These are phyloP conservation scores for Telfairia occidentalis DNA, from an alignment of 331 rosid species.

Conservation along the genomic window DNA sequence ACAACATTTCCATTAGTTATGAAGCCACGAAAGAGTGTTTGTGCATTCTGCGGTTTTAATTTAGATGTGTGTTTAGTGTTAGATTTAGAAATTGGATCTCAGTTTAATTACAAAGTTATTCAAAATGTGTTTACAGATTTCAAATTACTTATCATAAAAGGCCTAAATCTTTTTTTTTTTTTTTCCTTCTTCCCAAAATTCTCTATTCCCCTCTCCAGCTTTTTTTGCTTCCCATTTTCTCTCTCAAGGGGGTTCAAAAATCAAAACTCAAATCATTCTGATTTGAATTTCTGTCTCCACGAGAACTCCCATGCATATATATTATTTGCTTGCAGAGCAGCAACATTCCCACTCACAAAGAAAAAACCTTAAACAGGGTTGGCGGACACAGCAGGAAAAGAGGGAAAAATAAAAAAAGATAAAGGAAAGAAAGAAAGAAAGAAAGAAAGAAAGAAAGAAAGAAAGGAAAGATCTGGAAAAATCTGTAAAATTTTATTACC, in stretches of 20 bases:
- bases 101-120: too few relatives aligned
- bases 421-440: not conserved
- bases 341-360: constrained; percentile 3
- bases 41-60: too few relatives aligned
- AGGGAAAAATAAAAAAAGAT: not conserved
- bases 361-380: not conserved
- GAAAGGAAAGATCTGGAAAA: constrained; percentile 18
- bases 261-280: not conserved
- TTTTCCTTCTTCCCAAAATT: too few relatives aligned
- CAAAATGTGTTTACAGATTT: too few relatives aligned
- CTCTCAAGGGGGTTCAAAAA: not conserved
- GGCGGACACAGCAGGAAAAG: not conserved
- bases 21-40: too few relatives aligned
- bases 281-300: not conserved
- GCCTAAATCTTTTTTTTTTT: too few relatives aligned
- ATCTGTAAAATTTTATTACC: constrained; percentile 5
- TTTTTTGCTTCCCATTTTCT: not conserved
- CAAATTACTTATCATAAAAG: too few relatives aligned
- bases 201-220: too few relatives aligned
- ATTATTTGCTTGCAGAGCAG: not conserved
- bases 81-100: too few relatives aligned
- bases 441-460: too few relatives aligned
- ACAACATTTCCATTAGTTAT: too few relatives aligned
- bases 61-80: too few relatives aligned
- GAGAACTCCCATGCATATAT: not conserved